Conservation (phyloP, 2,329 filamentous ascomycete species). For the Arthrobotrys iridis region DNA sequence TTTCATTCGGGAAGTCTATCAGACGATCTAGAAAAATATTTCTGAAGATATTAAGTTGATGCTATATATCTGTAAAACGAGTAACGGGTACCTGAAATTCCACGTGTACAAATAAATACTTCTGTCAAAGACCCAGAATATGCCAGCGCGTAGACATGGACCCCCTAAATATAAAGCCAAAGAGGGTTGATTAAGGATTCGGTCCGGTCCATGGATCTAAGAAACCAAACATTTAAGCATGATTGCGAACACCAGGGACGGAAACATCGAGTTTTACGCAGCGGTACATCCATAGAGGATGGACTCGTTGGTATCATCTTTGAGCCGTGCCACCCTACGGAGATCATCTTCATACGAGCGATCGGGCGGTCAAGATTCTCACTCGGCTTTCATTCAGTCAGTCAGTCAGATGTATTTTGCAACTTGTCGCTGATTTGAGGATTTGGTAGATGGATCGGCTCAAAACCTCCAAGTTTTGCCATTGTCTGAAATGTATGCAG, state of each 20-base stretch:
- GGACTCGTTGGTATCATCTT: not conserved
- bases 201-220: not conserved
- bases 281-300: not conserved
- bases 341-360: constrained; percentile 13
- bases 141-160: not conserved
- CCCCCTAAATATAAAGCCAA: constrained; percentile 16
- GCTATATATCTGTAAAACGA: not conserved
- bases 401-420: not conserved
- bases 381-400: not conserved
- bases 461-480: not conserved
- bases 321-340: not conserved
- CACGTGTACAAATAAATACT: not conserved
- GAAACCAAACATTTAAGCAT: not conserved
- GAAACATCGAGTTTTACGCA: not conserved
- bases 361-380: constrained; percentile 25
- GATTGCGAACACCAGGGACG: not conserved
- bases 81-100: not conserved
- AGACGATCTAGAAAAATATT: not conserved
- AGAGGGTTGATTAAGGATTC: constrained; percentile 3
- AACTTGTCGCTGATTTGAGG: not conserved
- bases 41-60: not conserved
- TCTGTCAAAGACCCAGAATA: not conserved
- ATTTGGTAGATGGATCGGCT: constrained; percentile 1
- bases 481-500: not conserved
- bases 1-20: constrained; percentile 15